A percentile compares a stretch with the other conserved stretches of the same genome.
phyloP scores from a whole-genome alignment of 2,329 filamentous ascomycete species.

The Madurella fahalii region DNA sequence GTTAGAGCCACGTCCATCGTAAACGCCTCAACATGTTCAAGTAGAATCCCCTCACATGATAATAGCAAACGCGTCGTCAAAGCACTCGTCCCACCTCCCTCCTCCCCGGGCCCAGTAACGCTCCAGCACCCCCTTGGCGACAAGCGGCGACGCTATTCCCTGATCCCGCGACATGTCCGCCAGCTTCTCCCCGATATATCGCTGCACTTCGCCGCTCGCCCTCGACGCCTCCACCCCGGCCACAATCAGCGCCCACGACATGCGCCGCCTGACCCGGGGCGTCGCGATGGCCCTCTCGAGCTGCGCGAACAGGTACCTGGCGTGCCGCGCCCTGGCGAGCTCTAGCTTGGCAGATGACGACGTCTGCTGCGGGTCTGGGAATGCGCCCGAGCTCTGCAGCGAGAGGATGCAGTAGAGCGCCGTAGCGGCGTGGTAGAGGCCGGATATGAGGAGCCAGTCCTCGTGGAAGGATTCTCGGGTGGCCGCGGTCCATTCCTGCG shows the following conservation, averaged over 20 bases:
- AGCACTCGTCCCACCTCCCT: conserved; percentile 22
- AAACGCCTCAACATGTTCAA: neutral
- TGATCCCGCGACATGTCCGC: conserved; percentile 18
- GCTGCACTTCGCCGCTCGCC: conserved; percentile 11
- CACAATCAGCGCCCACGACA: conserved; percentile 28
- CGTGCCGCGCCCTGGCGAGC: conserved; percentile 1
- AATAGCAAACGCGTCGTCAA: conserved; percentile 13
- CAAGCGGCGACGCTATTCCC: conserved; percentile 21
- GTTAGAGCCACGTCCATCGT: neutral
- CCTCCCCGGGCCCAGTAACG: conserved; percentile 18
- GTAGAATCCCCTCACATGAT: neutral
- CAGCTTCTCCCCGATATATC: conserved; percentile 18
- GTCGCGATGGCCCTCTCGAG: conserved; percentile 8
- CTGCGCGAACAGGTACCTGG: conserved; percentile 4
- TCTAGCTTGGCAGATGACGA: neutral
- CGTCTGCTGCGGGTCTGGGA: neutral
- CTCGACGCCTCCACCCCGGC: conserved; percentile 22
- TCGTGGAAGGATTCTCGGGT: neutral
- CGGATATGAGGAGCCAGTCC: conserved; percentile 18
- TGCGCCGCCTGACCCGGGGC: conserved; percentile 20
- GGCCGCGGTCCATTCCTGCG: conserved; percentile 14
- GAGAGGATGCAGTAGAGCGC: conserved; percentile 26
- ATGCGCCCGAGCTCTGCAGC: neutral
- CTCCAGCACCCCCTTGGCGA: conserved; percentile 20
- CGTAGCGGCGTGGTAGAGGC: conserved; percentile 22